These are phyloP conservation scores for Macrocybe sp. DNA, from an alignment of 1,284 basidiomycete species.

Conservation along the genomic window DNA sequence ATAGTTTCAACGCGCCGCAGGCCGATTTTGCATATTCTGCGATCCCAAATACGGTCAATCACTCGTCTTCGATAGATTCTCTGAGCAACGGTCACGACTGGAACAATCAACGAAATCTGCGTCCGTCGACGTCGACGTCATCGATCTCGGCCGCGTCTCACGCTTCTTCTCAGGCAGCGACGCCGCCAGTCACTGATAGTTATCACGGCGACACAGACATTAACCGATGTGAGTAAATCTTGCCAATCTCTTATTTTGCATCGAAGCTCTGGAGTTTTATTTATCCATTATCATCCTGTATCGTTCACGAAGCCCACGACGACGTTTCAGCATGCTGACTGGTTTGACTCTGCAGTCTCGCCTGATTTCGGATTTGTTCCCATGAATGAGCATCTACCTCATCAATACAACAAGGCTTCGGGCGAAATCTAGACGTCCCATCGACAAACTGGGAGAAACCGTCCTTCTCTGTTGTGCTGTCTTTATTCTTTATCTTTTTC, in stretches of 20 bases:
- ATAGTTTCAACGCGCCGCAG: constrained; percentile 57
- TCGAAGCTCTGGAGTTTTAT: constrained; percentile 7
- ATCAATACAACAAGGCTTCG: constrained; percentile 59
- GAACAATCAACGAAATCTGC: constrained; percentile 37
- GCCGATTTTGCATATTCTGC: constrained; percentile 77
- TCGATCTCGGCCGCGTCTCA: constrained; percentile 67
- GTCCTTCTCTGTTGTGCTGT: constrained; percentile 10
- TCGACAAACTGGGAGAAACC: neutral
- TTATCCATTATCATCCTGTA: neutral
- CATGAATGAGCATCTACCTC: constrained; percentile 66
- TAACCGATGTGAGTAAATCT: constrained; percentile 65
- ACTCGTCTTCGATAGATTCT: constrained; percentile 42
- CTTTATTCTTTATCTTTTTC: constrained; percentile 10
- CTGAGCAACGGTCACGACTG: constrained; percentile 38
- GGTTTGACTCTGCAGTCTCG: constrained; percentile 54
- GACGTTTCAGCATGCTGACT: constrained; percentile 37
- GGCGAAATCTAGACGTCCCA: constrained; percentile 39
- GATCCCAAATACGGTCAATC: constrained; percentile 38
- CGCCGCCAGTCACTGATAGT: constrained; percentile 66
- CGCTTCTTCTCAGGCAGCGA: constrained; percentile 72
- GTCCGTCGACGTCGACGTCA: constrained; percentile 71
- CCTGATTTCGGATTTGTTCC: constrained; percentile 77
- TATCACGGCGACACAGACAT: constrained; percentile 65
- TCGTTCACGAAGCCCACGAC: constrained; percentile 3
- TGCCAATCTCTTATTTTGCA: constrained; percentile 17